phyloP scores from a whole-genome alignment of 2,329 filamentous ascomycete genomes.

The Penicillium sp. region DNA sequence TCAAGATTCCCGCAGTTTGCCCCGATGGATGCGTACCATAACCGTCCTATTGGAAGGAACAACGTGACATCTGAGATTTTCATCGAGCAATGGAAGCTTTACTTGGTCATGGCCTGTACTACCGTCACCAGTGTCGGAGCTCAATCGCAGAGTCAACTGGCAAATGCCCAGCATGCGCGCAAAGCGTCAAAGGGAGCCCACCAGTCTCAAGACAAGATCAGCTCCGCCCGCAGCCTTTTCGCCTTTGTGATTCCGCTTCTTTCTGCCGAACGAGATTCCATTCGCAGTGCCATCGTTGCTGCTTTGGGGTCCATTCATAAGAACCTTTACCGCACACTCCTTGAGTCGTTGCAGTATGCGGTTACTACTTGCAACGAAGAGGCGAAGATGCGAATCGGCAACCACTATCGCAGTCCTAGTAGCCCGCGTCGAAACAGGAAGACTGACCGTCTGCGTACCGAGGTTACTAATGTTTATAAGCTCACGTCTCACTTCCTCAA shows the following conservation, averaged over 20 bases:
- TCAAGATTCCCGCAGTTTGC: conserved; percentile 51
- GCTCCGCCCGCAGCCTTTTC: conserved; percentile 84
- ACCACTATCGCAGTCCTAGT: conserved; percentile 78
- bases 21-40: conserved; percentile 36
- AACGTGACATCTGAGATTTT: conserved; percentile 75
- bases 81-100: conserved; percentile 96
- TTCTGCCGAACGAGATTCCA: conserved; percentile 71
- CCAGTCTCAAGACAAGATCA: conserved; percentile 70
- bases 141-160: conserved; percentile 56
- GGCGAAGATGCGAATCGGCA: conserved; percentile 69
- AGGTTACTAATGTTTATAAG: conserved; percentile 95
- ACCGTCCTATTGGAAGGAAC: conserved; percentile 47
- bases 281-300: conserved; percentile 84
- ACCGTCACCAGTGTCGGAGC: conserved; percentile 81
- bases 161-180: conserved; percentile 68
- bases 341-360: conserved; percentile 85
- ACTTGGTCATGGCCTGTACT: conserved; percentile 94
- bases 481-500: conserved; percentile 86
- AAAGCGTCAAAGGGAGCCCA: conserved; percentile 69
- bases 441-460: conserved; percentile 82
- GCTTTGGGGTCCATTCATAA: conserved; percentile 93
- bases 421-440: conserved; percentile 75
- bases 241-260: conserved; percentile 86
- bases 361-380: conserved; percentile 85
- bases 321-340: conserved; percentile 82